Conservation (phyloP, 495 filamentous ascomycete genomes). For the Viridothelium virens region DNA sequence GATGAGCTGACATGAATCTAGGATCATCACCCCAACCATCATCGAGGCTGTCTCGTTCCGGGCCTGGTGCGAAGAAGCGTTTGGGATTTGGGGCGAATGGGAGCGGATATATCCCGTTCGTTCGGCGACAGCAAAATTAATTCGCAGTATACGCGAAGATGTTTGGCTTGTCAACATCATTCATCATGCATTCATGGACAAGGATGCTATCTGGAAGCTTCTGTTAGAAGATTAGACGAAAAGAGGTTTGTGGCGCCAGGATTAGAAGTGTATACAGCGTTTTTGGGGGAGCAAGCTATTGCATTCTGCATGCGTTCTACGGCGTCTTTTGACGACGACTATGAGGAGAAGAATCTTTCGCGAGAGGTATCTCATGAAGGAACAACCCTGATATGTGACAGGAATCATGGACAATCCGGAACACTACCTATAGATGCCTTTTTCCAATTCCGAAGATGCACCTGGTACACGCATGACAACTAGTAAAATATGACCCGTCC, state of each 20-base stretch:
- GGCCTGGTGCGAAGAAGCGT: slow-evolving; percentile 94
- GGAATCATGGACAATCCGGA: too few species aligned
- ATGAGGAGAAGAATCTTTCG: background rate
- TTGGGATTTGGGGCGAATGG: slow-evolving; percentile 93
- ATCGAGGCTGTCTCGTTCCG: slow-evolving; percentile 94
- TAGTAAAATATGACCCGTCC: too few species aligned
- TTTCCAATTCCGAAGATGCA: too few species aligned
- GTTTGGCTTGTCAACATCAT: slow-evolving; percentile 88
- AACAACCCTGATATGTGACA: too few species aligned
- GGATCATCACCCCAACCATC: slow-evolving; percentile 90
- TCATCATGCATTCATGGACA: slow-evolving; percentile 69
- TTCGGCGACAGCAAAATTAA: slow-evolving; percentile 57
- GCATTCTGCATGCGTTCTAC: background rate
- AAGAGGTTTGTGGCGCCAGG: too few species aligned
- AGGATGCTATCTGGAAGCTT: slow-evolving; percentile 55
- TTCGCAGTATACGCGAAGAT: slow-evolving; percentile 58
- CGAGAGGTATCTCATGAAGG: background rate
- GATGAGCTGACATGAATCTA: slow-evolving; percentile 1
- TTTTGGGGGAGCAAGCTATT: background rate
- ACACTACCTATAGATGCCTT: too few species aligned
- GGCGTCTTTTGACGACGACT: background rate
- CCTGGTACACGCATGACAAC: too few species aligned
- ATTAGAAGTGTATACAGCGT: too few species aligned
- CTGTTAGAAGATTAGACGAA: slow-evolving; percentile 23
- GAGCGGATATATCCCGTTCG: slow-evolving; percentile 66